These are phyloP conservation scores for Boeremia exigua DNA, from an alignment of 2,329 filamentous ascomycete genomes.

Conservation along the genomic window DNA sequence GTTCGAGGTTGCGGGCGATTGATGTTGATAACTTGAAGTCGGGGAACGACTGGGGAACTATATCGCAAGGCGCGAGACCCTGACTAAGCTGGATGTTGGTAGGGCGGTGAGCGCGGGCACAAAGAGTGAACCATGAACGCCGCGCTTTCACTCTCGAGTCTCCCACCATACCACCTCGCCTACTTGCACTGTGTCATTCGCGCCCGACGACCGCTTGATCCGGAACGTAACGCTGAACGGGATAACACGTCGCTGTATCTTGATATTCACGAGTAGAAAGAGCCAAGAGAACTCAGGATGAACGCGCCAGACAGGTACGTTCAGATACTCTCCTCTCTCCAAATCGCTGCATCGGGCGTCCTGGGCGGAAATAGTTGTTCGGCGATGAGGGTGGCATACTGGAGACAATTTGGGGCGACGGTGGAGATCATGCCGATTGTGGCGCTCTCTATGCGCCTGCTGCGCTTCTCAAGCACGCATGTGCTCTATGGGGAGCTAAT, in stretches of 20 bases:
- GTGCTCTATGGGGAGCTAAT: not conserved
- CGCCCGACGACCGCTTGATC: not conserved
- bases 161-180: not conserved
- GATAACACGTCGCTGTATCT: not conserved
- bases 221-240: no score
- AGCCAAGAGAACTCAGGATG: constrained; percentile 33
- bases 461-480: not conserved
- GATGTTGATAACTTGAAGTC: not conserved
- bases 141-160: constrained; percentile 3
- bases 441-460: not conserved
- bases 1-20: no score
- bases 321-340: not conserved
- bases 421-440: not conserved
- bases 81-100: constrained; percentile 8
- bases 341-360: not conserved
- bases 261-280: constrained; percentile 6
- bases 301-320: constrained; percentile 49
- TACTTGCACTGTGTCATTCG: not conserved
- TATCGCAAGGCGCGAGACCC: not conserved
- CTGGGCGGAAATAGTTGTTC: not conserved
- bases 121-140: constrained; percentile 15
- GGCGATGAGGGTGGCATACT: not conserved
- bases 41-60: no score
- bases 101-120: constrained; percentile 27
- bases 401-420: not conserved